These are phyloP conservation scores for Actinomortierella ambigua DNA, from an alignment of 371 early-diverging fungal genomes.

Conservation along the genomic window DNA sequence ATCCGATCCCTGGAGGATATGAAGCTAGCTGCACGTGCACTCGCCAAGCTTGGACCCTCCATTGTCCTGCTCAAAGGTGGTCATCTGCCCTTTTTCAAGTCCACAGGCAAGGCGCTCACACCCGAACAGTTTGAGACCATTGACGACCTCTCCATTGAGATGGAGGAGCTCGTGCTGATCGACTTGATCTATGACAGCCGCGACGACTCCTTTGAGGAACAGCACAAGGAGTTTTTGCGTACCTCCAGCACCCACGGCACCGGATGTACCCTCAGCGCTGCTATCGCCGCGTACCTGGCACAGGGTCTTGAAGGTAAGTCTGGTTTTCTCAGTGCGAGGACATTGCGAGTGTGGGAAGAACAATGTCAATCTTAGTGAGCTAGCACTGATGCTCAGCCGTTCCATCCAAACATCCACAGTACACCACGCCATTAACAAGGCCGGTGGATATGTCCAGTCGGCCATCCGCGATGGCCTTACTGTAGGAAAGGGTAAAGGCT, in stretches of 20 bases:
- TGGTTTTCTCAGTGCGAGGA: neutral
- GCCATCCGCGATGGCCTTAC: slow-evolving; percentile 60
- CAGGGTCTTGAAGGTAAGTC: slow-evolving; percentile 56
- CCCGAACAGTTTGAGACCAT: slow-evolving; percentile 21
- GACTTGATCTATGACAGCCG: slow-evolving; percentile 69
- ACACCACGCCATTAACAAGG: slow-evolving; percentile 50
- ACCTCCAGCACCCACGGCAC: slow-evolving; percentile 85
- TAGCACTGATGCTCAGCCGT: neutral
- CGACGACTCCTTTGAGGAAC: slow-evolving; percentile 46
- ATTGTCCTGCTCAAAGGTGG: slow-evolving; percentile 83
- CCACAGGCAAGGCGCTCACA: slow-evolving; percentile 21
- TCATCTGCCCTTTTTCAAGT: slow-evolving; percentile 62
- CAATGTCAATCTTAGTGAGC: neutral
- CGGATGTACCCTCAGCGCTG: slow-evolving; percentile 85
- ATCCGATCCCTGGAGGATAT: slow-evolving; percentile 61
- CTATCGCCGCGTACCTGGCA: slow-evolving; percentile 76
- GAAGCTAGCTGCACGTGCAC: slow-evolving; percentile 55
- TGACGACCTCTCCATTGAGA: slow-evolving; percentile 21
- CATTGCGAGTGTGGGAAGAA: no score
- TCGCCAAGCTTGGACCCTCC: slow-evolving; percentile 55
- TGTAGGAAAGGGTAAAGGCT: slow-evolving; percentile 75
- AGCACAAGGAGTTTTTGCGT: slow-evolving; percentile 59
- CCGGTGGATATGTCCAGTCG: slow-evolving; percentile 58
- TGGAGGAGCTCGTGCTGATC: slow-evolving; percentile 50
- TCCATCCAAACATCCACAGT: slow-evolving; percentile 29